phyloP scores from a whole-genome alignment of 1,284 basidiomycete species.

The Pseudomicrostroma phylloplanum region DNA sequence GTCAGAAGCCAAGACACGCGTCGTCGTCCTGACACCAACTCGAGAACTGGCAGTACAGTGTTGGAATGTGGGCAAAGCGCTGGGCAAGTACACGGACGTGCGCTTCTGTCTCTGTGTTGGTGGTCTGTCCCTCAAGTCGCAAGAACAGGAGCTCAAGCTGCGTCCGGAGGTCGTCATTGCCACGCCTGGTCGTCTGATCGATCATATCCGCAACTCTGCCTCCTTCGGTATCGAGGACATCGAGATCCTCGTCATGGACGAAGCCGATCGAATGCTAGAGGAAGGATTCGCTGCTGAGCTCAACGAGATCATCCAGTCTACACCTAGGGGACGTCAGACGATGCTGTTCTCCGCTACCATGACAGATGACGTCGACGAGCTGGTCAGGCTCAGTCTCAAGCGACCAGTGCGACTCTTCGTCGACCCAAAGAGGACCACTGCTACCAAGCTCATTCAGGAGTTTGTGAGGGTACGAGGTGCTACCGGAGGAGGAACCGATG shows the following conservation, averaged over 20 bases:
- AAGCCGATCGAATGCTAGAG: slow-evolving; percentile 95
- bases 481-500: slow-evolving; percentile 27
- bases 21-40: slow-evolving; percentile 84
- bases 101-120: slow-evolving; percentile 24
- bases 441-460: slow-evolving; percentile 85
- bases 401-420: slow-evolving; percentile 91
- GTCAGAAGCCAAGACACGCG: slow-evolving; percentile 65
- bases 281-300: slow-evolving; percentile 96
- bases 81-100: slow-evolving; percentile 80
- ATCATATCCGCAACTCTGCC: slow-evolving; percentile 91
- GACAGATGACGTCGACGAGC: slow-evolving; percentile 89
- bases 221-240: slow-evolving; percentile 87
- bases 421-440: slow-evolving; percentile 82
- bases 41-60: slow-evolving; percentile 91
- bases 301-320: slow-evolving; percentile 82
- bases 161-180: slow-evolving; percentile 89
- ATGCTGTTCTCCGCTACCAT: slow-evolving; percentile 99
- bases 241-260: slow-evolving; percentile 89
- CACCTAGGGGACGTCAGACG: slow-evolving; percentile 82
- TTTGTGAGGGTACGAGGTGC: slow-evolving; percentile 56
- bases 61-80: slow-evolving; percentile 77
- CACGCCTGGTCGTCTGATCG: slow-evolving; percentile 90
- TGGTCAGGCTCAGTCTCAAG: slow-evolving; percentile 82
- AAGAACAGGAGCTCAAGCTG: slow-evolving; percentile 74
- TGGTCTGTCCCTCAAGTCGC: slow-evolving; percentile 81